Evolutionary conservation across 257 asterid species (phyloP).

Genomic region (Penstemon eatonii): DNA sequence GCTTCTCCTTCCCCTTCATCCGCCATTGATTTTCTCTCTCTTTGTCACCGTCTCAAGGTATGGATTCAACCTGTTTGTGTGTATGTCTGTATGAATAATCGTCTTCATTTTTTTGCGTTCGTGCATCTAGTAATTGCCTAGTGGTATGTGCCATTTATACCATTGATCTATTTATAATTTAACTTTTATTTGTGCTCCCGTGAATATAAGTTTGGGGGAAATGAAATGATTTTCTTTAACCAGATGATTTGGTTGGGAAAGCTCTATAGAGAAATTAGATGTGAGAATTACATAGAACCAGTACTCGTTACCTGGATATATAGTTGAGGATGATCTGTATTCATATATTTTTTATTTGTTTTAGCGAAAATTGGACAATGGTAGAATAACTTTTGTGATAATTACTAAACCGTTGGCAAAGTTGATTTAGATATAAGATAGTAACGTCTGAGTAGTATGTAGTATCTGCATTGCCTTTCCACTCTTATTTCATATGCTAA

Average conservation of each 20-base stretch:
- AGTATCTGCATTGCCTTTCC: conserved; percentile 6
- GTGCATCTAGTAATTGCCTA: not conserved
- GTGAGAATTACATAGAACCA: not conserved
- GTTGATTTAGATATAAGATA: not conserved
- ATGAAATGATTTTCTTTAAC: too few relatives aligned
- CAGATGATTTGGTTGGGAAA: not conserved
- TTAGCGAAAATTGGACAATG: not conserved
- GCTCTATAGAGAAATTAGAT: not conserved
- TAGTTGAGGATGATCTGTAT: not conserved
- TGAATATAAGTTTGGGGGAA: not conserved
- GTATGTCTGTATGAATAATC: not conserved
- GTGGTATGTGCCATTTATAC: not conserved
- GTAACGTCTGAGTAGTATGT: not conserved
- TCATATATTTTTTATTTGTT: not conserved
- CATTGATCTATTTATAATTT: not conserved
- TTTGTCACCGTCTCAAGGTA: conserved; percentile 93
- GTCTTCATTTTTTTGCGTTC: not conserved
- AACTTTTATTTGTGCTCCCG: not conserved
- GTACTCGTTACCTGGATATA: not conserved
- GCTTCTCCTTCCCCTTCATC: conserved; percentile 67
- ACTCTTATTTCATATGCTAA: conserved; percentile 7
- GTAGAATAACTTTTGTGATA: not conserved
- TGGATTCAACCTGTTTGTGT: conserved; percentile 3
- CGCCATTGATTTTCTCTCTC: conserved; percentile 89
- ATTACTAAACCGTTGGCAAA: not conserved